Evolutionary conservation across 148 eudicot genomes (phyloP).

Genomic region (Fallopia convolvulus): DNA sequence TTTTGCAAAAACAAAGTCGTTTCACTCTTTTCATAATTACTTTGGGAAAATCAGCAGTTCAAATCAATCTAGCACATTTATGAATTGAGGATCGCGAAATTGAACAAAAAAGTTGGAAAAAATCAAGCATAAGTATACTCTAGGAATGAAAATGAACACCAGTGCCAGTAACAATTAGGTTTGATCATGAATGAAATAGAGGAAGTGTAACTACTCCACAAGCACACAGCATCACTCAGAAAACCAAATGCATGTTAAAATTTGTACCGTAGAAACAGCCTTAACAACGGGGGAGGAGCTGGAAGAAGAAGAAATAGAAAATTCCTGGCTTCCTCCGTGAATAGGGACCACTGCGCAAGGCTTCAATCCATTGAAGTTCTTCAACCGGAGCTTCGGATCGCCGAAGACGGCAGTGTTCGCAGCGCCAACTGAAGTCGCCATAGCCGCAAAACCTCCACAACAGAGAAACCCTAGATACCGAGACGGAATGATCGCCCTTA

Average conservation of each 20-base stretch:
- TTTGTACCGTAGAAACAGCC: slow-evolving; percentile 67
- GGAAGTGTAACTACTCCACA: not conserved
- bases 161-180: not conserved
- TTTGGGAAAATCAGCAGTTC: not conserved
- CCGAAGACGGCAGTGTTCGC: slow-evolving; percentile 31
- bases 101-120: not conserved
- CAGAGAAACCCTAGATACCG: slow-evolving; percentile 6
- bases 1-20: too few relatives aligned
- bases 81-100: not conserved
- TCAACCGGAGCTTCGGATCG: slow-evolving; percentile 42
- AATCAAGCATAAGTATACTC: not conserved
- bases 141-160: not conserved
- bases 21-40: not conserved
- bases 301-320: slow-evolving; percentile 24
- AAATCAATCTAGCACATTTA: not conserved
- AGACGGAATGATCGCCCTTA: not conserved
- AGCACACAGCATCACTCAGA: not conserved
- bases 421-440: slow-evolving; percentile 61
- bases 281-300: slow-evolving; percentile 19
- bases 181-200: not conserved
- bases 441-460: slow-evolving; percentile 7
- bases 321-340: slow-evolving; percentile 22
- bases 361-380: slow-evolving; percentile 38
- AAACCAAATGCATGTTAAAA: not conserved
- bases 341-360: slow-evolving; percentile 21